Percentiles rank a stretch among this genome's conserved stretches.
These are phyloP conservation scores for Pelomyxa schiedti DNA, from an alignment of 78 protist species.

Conservation along the genomic window DNA sequence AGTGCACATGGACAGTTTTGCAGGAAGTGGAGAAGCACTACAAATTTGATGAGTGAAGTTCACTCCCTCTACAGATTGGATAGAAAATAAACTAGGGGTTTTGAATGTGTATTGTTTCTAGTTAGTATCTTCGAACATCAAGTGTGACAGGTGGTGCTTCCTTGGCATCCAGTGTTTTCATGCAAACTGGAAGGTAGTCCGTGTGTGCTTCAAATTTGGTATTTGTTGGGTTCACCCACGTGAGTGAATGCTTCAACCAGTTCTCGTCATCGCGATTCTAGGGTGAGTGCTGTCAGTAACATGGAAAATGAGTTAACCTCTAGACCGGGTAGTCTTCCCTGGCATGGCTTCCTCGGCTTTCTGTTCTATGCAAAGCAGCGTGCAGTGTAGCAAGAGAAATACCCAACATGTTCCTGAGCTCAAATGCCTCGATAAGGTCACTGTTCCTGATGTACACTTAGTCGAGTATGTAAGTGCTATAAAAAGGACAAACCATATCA, in stretches of 20 bases:
- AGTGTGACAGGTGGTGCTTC: conserved; percentile 49
- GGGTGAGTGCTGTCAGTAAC: neutral
- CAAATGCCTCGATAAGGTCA: conserved; percentile 91
- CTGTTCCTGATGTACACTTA: conserved; percentile 71
- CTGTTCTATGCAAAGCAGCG: conserved; percentile 90
- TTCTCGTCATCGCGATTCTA: conserved; percentile 70
- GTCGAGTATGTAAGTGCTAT: neutral
- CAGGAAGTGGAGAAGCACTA: no score
- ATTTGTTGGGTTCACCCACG: conserved; percentile 58
- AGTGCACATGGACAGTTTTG: no score
- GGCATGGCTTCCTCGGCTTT: conserved; percentile 98
- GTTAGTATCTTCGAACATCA: conserved; percentile 30
- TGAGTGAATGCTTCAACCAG: conserved; percentile 95
- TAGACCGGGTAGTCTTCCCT: conserved; percentile 87
- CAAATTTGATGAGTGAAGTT: no score
- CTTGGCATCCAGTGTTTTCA: conserved; percentile 27
- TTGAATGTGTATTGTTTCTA: no score
- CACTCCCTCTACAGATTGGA: no score
- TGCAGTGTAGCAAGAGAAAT: conserved; percentile 81
- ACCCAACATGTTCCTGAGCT: conserved; percentile 90
- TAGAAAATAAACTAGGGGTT: no score
- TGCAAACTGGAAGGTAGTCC: conserved; percentile 55
- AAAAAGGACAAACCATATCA: neutral
- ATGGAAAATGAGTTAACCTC: no score
- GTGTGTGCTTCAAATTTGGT: conserved; percentile 68